These are phyloP conservation scores for Graphiopsis chlorocephala DNA, from an alignment of 2,329 filamentous ascomycete genomes.

Conservation along the genomic window DNA sequence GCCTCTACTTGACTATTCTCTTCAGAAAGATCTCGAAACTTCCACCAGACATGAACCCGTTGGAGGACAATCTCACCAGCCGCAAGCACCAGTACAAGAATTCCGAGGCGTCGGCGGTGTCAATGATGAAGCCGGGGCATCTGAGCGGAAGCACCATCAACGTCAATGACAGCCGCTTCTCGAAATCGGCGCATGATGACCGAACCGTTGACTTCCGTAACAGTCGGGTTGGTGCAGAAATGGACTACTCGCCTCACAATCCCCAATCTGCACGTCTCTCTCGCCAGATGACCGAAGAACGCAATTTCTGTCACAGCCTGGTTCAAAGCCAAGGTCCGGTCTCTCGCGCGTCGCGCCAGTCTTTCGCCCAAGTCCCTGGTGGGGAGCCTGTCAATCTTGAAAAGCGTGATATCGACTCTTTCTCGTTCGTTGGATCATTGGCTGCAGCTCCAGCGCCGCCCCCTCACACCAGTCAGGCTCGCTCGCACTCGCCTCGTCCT, in stretches of 20 bases:
- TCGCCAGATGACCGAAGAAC: slow-evolving; percentile 50
- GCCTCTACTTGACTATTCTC: slow-evolving; percentile 70
- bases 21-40: slow-evolving; percentile 80
- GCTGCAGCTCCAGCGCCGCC: slow-evolving; percentile 5
- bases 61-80: slow-evolving; percentile 81
- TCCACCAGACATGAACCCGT: slow-evolving; percentile 92
- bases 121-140: slow-evolving; percentile 55
- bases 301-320: slow-evolving; percentile 37
- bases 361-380: background rate
- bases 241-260: slow-evolving; percentile 51
- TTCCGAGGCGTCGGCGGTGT: slow-evolving; percentile 48
- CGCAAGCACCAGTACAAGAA: slow-evolving; percentile 74
- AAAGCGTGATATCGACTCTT: slow-evolving; percentile 9
- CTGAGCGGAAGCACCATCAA: slow-evolving; percentile 46
- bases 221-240: slow-evolving; percentile 65
- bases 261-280: slow-evolving; percentile 54
- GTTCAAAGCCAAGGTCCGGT: slow-evolving; percentile 30
- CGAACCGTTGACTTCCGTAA: slow-evolving; percentile 73
- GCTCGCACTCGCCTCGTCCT: slow-evolving; percentile 11
- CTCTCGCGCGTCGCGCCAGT: slow-evolving; percentile 36
- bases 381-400: background rate
- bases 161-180: slow-evolving; percentile 36
- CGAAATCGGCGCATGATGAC: slow-evolving; percentile 40
- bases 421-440: slow-evolving; percentile 10
- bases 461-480: slow-evolving; percentile 8